These are phyloP conservation scores for Psidium guajava DNA, from an alignment of 345 rosid species.

Conservation along the genomic window DNA sequence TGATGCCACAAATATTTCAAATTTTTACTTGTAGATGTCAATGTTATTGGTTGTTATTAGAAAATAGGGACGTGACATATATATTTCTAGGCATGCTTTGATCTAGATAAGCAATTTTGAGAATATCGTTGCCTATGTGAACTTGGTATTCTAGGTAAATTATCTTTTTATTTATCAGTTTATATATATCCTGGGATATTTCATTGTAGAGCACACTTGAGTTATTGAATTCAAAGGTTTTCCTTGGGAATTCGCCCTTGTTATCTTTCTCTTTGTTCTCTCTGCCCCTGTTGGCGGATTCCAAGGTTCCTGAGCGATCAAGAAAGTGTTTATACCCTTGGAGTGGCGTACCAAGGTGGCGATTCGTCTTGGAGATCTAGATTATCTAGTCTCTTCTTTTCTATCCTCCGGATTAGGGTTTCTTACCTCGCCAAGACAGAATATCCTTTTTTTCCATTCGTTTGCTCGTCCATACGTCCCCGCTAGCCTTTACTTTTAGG, in stretches of 20 bases:
- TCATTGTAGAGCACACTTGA: too few species aligned
- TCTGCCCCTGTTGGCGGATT: too few species aligned
- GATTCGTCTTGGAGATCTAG: neutral
- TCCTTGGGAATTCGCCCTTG: too few species aligned
- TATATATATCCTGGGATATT: too few species aligned
- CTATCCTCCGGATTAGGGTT: neutral
- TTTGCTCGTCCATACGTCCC: neutral
- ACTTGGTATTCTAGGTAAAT: neutral
- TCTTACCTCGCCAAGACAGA: neutral
- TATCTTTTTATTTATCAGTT: neutral
- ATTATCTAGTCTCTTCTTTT: neutral
- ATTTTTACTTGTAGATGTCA: neutral
- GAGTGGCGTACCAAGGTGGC: neutral
- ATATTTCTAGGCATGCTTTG: neutral
- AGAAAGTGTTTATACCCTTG: neutral
- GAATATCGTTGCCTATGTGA: neutral
- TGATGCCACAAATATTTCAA: neutral
- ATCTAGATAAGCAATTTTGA: neutral
- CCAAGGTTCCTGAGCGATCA: too few species aligned
- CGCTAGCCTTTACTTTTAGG: neutral
- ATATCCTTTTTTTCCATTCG: neutral
- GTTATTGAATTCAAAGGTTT: too few species aligned
- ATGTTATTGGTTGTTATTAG: neutral
- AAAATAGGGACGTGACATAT: neutral
- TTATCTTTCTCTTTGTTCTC: too few species aligned